A percentile compares a stretch with the other conserved stretches of the same genome.
phyloP scores from a whole-genome alignment of 2,329 filamentous ascomycete genomes.

The Colletotrichum sp. region DNA sequence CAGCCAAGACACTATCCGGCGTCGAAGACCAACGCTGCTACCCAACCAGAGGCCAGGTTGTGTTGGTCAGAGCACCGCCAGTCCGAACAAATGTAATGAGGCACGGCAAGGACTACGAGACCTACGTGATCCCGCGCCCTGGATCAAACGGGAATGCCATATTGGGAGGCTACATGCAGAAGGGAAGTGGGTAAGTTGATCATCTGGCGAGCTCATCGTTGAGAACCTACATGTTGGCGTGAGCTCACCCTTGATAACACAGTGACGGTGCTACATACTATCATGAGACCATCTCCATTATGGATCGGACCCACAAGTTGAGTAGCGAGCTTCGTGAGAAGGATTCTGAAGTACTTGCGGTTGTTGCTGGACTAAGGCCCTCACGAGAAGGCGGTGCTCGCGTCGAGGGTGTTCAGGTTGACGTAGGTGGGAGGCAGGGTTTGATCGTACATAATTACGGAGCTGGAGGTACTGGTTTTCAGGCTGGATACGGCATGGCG shows the following conservation, averaged over 20 bases:
- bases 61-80: constrained; percentile 36
- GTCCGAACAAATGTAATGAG: constrained; percentile 41
- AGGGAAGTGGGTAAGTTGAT: constrained; percentile 30
- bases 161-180: constrained; percentile 45
- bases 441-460: constrained; percentile 47
- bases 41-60: constrained; percentile 44
- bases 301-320: constrained; percentile 31
- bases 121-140: constrained; percentile 43
- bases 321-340: constrained; percentile 29
- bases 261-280: constrained; percentile 6
- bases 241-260: background rate
- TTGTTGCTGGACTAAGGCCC: constrained; percentile 35
- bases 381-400: constrained; percentile 46
- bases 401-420: constrained; percentile 44
- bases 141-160: constrained; percentile 39
- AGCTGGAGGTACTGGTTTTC: constrained; percentile 49
- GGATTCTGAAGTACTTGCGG: constrained; percentile 34
- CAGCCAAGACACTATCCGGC: constrained; percentile 35
- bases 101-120: constrained; percentile 42
- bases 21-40: constrained; percentile 42
- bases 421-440: constrained; percentile 26
- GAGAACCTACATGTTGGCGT: background rate
- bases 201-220: background rate
- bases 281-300: constrained; percentile 40
- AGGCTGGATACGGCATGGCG: constrained; percentile 47